A percentile compares a stretch with the other conserved stretches of the same genome.
These are phyloP conservation scores for Suillus ampliporus DNA, from an alignment of 768 basidiomycete genomes.

Conservation along the genomic window DNA sequence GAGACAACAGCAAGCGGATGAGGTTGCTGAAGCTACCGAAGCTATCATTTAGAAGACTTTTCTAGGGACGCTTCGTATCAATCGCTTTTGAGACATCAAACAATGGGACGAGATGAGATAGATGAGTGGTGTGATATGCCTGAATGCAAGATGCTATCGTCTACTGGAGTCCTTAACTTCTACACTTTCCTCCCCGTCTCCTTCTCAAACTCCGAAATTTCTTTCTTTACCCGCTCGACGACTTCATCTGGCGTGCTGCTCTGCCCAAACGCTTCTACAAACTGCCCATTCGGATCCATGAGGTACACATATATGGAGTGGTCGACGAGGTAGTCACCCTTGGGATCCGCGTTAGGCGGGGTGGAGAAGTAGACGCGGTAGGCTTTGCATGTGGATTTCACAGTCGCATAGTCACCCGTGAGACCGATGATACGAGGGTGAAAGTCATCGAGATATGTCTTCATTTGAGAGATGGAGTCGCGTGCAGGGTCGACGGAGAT, in stretches of 20 bases:
- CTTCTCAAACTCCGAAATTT: slow-evolving; percentile 48
- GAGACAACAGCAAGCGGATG: slow-evolving; percentile 55
- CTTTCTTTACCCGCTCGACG: slow-evolving; percentile 61
- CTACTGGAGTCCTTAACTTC: neutral
- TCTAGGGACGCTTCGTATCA: neutral
- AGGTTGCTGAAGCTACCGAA: slow-evolving; percentile 33
- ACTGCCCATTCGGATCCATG: slow-evolving; percentile 94
- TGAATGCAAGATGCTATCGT: slow-evolving; percentile 8
- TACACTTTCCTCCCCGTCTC: slow-evolving; percentile 40
- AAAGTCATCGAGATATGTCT: slow-evolving; percentile 80
- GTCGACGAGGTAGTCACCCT: slow-evolving; percentile 97
- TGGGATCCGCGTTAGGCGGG: slow-evolving; percentile 82
- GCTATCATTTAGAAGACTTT: slow-evolving; percentile 5
- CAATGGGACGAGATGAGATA: slow-evolving; percentile 13
- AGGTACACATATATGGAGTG: slow-evolving; percentile 97
- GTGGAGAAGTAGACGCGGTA: slow-evolving; percentile 99
- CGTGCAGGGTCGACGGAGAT: slow-evolving; percentile 97
- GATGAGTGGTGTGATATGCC: slow-evolving; percentile 15
- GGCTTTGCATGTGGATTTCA: slow-evolving; percentile 89
- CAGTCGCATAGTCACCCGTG: slow-evolving; percentile 82
- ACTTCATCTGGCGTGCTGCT: slow-evolving; percentile 72
- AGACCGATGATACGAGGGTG: slow-evolving; percentile 90
- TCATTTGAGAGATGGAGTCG: slow-evolving; percentile 68
- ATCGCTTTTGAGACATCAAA: neutral
- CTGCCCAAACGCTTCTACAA: slow-evolving; percentile 97